Percentiles rank a stretch among this genome's conserved stretches.
Evolutionary conservation across 73 alveolate genomes (phyloP).

Genomic region (Tetrahymena elliotti): DNA sequence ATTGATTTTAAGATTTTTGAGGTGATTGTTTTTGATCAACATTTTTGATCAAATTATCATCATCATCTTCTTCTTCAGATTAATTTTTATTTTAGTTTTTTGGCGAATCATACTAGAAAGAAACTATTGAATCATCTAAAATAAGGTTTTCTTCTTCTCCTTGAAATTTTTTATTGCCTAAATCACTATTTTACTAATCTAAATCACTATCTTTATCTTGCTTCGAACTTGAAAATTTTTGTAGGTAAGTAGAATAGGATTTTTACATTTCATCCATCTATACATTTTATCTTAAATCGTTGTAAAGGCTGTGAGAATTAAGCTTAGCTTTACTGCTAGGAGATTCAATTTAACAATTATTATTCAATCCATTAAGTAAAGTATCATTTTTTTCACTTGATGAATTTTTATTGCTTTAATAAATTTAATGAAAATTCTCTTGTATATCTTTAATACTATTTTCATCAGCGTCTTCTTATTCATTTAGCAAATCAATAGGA

Average conservation of each 20-base stretch:
- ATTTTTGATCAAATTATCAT: not conserved
- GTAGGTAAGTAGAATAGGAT: not conserved
- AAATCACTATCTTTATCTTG: not conserved
- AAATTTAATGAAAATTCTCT: too few species aligned
- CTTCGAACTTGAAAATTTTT: not conserved
- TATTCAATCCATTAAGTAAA: too few species aligned
- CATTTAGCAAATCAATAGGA: too few species aligned
- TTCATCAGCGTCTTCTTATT: not conserved
- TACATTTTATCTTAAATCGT: too few species aligned
- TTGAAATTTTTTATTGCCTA: not conserved
- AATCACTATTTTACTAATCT: not conserved
- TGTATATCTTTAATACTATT: not conserved
- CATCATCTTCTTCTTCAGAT: not conserved
- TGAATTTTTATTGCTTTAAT: not conserved
- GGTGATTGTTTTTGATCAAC: not conserved
- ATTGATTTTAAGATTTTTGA: not conserved
- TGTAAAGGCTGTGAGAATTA: too few species aligned
- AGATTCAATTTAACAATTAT: not conserved
- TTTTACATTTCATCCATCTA: not conserved
- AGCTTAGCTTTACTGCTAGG: not conserved
- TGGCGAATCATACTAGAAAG: not conserved
- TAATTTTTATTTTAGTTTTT: too few species aligned
- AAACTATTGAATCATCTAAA: not conserved
- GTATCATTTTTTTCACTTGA: not conserved
- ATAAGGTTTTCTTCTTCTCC: not conserved